Percentiles rank a stretch among this genome's conserved stretches.
These are phyloP conservation scores for Zygoascus meyerae DNA, from an alignment of 1,139 yeast species.

Conservation along the genomic window DNA sequence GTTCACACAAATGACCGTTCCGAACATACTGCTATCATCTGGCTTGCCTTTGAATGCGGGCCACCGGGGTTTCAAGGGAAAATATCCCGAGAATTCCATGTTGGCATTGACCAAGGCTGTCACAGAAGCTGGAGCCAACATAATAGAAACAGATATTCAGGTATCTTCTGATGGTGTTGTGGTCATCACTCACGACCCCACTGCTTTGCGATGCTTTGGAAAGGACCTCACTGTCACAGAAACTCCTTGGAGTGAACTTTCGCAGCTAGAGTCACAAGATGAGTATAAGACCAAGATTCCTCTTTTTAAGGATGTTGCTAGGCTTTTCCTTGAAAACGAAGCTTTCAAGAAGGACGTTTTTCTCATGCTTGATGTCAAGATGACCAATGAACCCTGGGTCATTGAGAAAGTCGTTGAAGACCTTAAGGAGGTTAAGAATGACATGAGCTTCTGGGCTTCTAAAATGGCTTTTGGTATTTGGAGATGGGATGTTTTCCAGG, in stretches of 20 bases:
- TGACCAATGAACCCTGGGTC: conserved; percentile 57
- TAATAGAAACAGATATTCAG: conserved; percentile 83
- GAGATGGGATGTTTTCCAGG: conserved; percentile 61
- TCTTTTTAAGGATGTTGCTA: conserved; percentile 52
- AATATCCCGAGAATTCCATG: conserved; percentile 75
- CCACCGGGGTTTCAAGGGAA: conserved; percentile 28
- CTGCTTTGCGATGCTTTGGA: conserved; percentile 57
- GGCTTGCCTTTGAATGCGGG: conserved; percentile 23
- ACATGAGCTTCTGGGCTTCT: conserved; percentile 56
- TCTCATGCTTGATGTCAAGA: conserved; percentile 79
- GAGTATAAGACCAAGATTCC: conserved; percentile 55
- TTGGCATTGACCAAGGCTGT: conserved; percentile 67
- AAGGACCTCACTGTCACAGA: conserved; percentile 34
- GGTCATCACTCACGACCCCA: conserved; percentile 70
- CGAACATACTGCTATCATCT: conserved; percentile 2
- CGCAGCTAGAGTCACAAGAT: conserved; percentile 47
- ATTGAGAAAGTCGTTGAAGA: conserved; percentile 48
- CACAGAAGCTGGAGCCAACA: conserved; percentile 55
- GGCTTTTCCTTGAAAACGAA: conserved; percentile 48
- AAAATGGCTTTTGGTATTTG: conserved; percentile 76
- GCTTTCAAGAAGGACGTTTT: conserved; percentile 32
- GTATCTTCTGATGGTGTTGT: conserved; percentile 65
- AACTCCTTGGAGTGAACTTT: conserved; percentile 40
- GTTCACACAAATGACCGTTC: background rate
- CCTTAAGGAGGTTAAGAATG: conserved; percentile 46